A percentile compares a stretch with the other conserved stretches of the same genome.
Evolutionary conservation across 1,284 basidiomycete species (phyloP).

Genomic region (Mycosarcoma maydis): DNA sequence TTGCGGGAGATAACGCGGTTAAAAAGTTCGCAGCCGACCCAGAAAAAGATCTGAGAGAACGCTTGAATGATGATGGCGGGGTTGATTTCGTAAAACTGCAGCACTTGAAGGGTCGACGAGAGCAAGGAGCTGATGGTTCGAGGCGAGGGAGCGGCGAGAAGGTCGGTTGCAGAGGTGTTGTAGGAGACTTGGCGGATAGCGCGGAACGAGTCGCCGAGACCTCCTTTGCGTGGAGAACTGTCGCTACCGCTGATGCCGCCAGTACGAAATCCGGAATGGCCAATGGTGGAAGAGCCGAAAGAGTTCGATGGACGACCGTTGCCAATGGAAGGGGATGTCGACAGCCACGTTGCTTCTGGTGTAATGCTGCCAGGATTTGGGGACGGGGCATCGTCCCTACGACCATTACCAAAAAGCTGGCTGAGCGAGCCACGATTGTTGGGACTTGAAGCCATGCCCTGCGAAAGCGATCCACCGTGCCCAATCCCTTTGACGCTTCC

Average conservation of each 20-base stretch:
- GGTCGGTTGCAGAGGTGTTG: slow-evolving; percentile 39
- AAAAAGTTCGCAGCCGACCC: slow-evolving; percentile 85
- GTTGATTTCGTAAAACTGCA: slow-evolving; percentile 89
- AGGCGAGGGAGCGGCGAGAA: slow-evolving; percentile 68
- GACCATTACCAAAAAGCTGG: slow-evolving; percentile 46
- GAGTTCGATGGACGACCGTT: slow-evolving; percentile 22
- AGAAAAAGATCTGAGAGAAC: slow-evolving; percentile 94
- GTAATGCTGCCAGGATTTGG: neutral
- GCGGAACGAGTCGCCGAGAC: slow-evolving; percentile 22
- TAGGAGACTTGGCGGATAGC: slow-evolving; percentile 44
- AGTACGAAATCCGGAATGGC: slow-evolving; percentile 21
- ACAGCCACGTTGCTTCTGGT: slow-evolving; percentile 4
- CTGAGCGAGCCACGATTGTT: slow-evolving; percentile 46
- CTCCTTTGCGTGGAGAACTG: slow-evolving; percentile 22
- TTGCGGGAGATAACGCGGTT: slow-evolving; percentile 95
- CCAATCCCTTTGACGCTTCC: slow-evolving; percentile 55
- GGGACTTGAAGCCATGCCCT: slow-evolving; percentile 28
- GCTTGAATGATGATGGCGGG: slow-evolving; percentile 87
- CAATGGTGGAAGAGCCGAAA: slow-evolving; percentile 21
- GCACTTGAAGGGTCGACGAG: slow-evolving; percentile 84
- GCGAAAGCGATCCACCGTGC: slow-evolving; percentile 17
- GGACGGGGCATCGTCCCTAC: slow-evolving; percentile 8
- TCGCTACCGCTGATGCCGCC: slow-evolving; percentile 5
- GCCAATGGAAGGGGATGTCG: slow-evolving; percentile 31
- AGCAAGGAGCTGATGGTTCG: slow-evolving; percentile 81